These are phyloP conservation scores for Neonectria coccinea DNA, from an alignment of 2,329 filamentous ascomycete genomes.

Conservation along the genomic window DNA sequence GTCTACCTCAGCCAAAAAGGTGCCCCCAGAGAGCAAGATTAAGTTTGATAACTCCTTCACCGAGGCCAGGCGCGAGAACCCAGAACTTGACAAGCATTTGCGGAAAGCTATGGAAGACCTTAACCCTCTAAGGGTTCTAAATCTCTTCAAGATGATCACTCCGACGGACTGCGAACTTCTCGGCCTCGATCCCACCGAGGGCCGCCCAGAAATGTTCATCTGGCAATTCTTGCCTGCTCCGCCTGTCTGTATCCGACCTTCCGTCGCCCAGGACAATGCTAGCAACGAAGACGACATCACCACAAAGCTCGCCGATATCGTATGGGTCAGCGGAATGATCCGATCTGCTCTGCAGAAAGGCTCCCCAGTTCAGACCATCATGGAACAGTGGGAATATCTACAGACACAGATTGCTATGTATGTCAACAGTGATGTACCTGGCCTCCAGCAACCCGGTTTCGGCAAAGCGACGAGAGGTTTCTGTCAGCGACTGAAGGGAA, in stretches of 20 bases:
- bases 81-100: slow-evolving; percentile 89
- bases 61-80: slow-evolving; percentile 79
- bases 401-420: slow-evolving; percentile 97
- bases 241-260: slow-evolving; percentile 92
- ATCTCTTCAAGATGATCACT: slow-evolving; percentile 90
- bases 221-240: slow-evolving; percentile 97
- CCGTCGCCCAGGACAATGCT: slow-evolving; percentile 90
- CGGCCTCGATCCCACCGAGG: slow-evolving; percentile 86
- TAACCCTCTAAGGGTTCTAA: slow-evolving; percentile 88
- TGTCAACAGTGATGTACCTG: slow-evolving; percentile 95
- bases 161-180: slow-evolving; percentile 90
- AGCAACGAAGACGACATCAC: slow-evolving; percentile 98
- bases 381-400: slow-evolving; percentile 98
- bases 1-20: slow-evolving; percentile 87
- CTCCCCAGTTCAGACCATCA: slow-evolving; percentile 86
- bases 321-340: slow-evolving; percentile 90
- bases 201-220: slow-evolving; percentile 94
- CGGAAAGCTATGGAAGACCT: slow-evolving; percentile 95
- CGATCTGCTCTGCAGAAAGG: slow-evolving; percentile 85
- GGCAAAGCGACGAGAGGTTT: slow-evolving; percentile 93
- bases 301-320: slow-evolving; percentile 95
- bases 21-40: slow-evolving; percentile 82
- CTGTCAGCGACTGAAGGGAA: slow-evolving; percentile 95
- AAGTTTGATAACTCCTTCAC: slow-evolving; percentile 88
- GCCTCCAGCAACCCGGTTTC: slow-evolving; percentile 87